Conservation (phyloP, 2,329 filamentous ascomycete genomes). For the Pseudopyricularia javanii region DNA sequence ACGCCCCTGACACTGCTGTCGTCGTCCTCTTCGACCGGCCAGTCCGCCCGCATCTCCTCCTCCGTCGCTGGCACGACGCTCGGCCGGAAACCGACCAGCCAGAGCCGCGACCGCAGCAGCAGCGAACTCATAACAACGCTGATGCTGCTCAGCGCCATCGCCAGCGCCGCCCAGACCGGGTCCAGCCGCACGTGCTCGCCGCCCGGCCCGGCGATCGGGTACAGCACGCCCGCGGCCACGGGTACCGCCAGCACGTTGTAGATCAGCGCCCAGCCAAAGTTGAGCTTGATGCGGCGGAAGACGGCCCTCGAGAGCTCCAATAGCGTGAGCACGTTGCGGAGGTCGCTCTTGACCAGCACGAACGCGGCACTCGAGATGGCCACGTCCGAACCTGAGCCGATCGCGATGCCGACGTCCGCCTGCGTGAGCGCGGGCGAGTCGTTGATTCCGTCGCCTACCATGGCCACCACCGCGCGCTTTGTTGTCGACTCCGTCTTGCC, state of each 20-base stretch:
- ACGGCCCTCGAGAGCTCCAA: conserved; percentile 73
- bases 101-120: too few relatives aligned
- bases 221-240: conserved; percentile 92
- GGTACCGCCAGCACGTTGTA: conserved; percentile 89
- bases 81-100: too few relatives aligned
- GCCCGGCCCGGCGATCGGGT: conserved; percentile 46
- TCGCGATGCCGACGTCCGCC: conserved; percentile 84
- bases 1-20: too few relatives aligned
- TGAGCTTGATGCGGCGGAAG: conserved; percentile 87
- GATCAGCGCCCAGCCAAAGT: conserved; percentile 81
- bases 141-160: conserved; percentile 85
- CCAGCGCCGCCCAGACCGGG: conserved; percentile 86
- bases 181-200: conserved; percentile 80
- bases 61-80: too few relatives aligned
- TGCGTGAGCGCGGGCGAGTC: conserved; percentile 91
- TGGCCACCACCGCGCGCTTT: conserved; percentile 83
- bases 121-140: conserved; percentile 79
- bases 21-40: too few relatives aligned
- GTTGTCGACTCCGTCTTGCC: conserved; percentile 66
- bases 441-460: conserved; percentile 98
- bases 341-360: conserved; percentile 87
- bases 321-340: conserved; percentile 85
- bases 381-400: conserved; percentile 86
- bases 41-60: too few relatives aligned
- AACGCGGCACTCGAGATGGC: conserved; percentile 95